Evolutionary conservation across 257 asterid genomes (phyloP).

Genomic region (Penstemon eatonii): DNA sequence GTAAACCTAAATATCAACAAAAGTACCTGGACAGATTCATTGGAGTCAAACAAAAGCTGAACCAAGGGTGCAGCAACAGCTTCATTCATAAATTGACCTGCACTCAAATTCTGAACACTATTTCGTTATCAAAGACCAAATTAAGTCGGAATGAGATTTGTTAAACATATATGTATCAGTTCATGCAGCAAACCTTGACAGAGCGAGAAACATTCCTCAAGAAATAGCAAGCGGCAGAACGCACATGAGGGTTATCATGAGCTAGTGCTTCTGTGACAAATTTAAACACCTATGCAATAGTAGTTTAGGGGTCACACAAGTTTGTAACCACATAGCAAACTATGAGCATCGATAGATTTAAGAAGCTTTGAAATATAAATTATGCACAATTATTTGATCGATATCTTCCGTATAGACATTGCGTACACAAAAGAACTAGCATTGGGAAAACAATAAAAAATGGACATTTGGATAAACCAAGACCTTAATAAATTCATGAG

Average conservation of each 20-base stretch:
- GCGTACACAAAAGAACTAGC: constrained; percentile 9
- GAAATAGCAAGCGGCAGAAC: constrained; percentile 81
- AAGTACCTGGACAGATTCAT: constrained; percentile 69
- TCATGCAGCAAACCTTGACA: constrained; percentile 66
- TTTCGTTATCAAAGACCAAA: constrained; percentile 36
- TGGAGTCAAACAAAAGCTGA: constrained; percentile 67
- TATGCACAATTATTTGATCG: not conserved
- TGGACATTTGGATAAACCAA: not conserved
- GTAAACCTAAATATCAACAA: constrained; percentile 15
- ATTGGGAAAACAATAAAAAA: not conserved
- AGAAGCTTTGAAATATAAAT: constrained; percentile 7
- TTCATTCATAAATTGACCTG: constrained; percentile 78
- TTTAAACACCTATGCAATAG: constrained; percentile 55
- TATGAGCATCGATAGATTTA: constrained; percentile 6
- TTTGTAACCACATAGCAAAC: constrained; percentile 3
- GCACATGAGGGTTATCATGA: constrained; percentile 74
- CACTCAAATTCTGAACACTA: constrained; percentile 72
- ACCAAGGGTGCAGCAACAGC: constrained; percentile 58
- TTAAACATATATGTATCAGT: constrained; percentile 17
- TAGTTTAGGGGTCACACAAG: constrained; percentile 16
- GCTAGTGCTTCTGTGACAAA: constrained; percentile 56
- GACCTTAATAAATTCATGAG: constrained; percentile 2
- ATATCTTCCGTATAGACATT: not conserved
- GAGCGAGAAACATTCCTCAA: constrained; percentile 86
- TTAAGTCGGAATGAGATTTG: constrained; percentile 14